Base-by-base conservation (phyloP, 2,329 filamentous ascomycete species). In the Curvularia spicifera region DNA sequence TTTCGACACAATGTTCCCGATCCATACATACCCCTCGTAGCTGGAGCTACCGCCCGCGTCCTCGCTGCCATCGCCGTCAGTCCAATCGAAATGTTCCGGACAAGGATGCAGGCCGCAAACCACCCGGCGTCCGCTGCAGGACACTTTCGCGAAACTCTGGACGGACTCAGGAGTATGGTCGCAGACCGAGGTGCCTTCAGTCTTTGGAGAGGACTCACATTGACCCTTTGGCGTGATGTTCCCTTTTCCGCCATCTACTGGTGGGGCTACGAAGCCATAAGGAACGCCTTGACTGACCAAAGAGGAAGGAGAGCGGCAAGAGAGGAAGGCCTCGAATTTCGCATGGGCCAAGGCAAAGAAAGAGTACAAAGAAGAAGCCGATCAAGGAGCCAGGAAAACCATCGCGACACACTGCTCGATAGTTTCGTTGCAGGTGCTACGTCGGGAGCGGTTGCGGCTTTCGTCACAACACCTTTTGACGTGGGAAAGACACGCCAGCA, bases 221-320 rank as follows among this genome's bases (percentile, higher is more conserved):
- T 99, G 68, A 98, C 94, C 0, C 84, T 99, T 57, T 99, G 95
- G 95, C 86, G 95, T 63, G 95, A 99, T 73, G 95, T 98, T 0
- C 95, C 95, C 0, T 99, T 99, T 72, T 98, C 94, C 0, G 95
- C 91, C 3, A 85, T 99, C 44, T 99, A 99, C 80, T 99, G 95
- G 95, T 96, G 91, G 88, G 94, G 95, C 12, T 99, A 99, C 75
- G 95, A 99, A 80, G 87, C 86, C 18, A 88, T 94, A 54, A 87
- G 93, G 52, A 87, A 88, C 24, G 80, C 81, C 51, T 78, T 98
- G 56, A 89, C 88, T 1, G 88, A 93, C 66, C 78, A 86, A 48
- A 87, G 93, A 46, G 78, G 80, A 54, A 64, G 85, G 84, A 72
- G 79, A 80, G 67, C 70, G 20, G 70, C 71, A 43, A 69, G 69